Evolutionary conservation across 2,329 filamentous ascomycete species (phyloP), one percentile per base, ranked within the genome.

Genomic region (Curvularia sp.): DNA sequence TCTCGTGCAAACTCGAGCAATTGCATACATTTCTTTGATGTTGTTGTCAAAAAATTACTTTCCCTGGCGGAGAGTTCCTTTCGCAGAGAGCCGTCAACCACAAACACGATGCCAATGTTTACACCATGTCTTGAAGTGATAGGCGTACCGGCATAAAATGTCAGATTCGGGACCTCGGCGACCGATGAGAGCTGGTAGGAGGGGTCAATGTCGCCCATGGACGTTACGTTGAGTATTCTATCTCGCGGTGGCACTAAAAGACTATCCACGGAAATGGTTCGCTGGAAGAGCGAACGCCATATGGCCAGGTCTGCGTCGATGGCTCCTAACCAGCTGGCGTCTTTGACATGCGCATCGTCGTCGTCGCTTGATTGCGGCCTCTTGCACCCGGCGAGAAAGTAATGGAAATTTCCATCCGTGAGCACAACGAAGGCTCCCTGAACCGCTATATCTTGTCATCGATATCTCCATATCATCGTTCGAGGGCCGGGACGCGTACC

Each of bases 231-330:
- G 43, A 47, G 24, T 30, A 47, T 47, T 47, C 10, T 47, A 30
- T 47, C 43, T 30, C 24, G 22, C 24, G 43, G 43, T 47, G 43
- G 43, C 43, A n/a, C 26, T 30, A 30, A 28, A n/a, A 28, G 24
- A 26, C 18, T 12, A 47, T 47, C 13, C 24, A 47, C 43, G 24
- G 43, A 47, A 47, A 47, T 47, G 24, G 43, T 47, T 47, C 43
- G 43, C 43, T 47, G 43, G 43, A 47, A 47, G 43, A 47, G 22
- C 43, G 24, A 47, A 47, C 22, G 43, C 43, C 43, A 47, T 47
- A 30, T 30, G 22, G 22, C 24, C 43, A 47, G 43, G 43, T 47
- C 43, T 30, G 43, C 26, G 43, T 47, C 43, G 24, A 30, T 30
- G 43, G 43, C 24, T 30, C 43, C 43, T 47, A 47, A 47, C 43